These are phyloP conservation scores for Kluyveromyces sp. DNA, from an alignment of 1,139 yeast genomes.

Conservation along the genomic window DNA sequence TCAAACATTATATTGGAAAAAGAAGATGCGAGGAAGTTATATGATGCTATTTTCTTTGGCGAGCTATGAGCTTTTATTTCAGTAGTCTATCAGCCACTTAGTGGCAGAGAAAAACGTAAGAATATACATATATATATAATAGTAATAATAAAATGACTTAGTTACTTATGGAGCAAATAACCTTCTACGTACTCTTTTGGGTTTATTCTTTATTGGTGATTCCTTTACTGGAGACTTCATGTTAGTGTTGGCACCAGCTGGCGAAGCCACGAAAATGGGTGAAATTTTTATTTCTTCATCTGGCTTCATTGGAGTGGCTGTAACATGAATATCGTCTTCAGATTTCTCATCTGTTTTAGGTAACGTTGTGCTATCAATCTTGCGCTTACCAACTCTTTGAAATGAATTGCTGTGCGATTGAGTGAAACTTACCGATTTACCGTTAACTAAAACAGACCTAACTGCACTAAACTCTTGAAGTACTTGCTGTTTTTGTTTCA, in stretches of 20 bases:
- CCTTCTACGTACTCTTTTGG: not conserved
- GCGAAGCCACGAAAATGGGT: not conserved
- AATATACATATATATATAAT: not conserved
- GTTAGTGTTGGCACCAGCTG: not conserved
- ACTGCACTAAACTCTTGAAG: constrained; percentile 1
- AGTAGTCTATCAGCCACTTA: too few relatives aligned
- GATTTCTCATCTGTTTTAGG: constrained; percentile 1
- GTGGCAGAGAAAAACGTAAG: too few relatives aligned
- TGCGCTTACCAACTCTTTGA: constrained; percentile 25
- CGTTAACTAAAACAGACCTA: constrained; percentile 1
- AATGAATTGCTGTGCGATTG: constrained; percentile 14
- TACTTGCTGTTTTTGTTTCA: not conserved
- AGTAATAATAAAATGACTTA: not conserved
- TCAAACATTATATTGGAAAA: constrained; percentile 44
- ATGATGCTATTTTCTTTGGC: constrained; percentile 73
- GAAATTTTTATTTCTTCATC: not conserved
- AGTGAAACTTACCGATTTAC: not conserved
- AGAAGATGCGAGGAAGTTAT: constrained; percentile 48
- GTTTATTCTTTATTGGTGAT: not conserved
- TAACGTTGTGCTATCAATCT: constrained; percentile 1
- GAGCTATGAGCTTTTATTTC: constrained; percentile 30
- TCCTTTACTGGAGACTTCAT: not conserved
- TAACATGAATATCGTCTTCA: constrained; percentile 18
- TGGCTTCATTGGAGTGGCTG: constrained; percentile 23
- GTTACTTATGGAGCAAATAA: not conserved